Percentiles rank a stretch among this genome's conserved stretches.
Conservation (phyloP, 2,329 filamentous ascomycete genomes). For the Colletotrichum orchidophilum region DNA sequence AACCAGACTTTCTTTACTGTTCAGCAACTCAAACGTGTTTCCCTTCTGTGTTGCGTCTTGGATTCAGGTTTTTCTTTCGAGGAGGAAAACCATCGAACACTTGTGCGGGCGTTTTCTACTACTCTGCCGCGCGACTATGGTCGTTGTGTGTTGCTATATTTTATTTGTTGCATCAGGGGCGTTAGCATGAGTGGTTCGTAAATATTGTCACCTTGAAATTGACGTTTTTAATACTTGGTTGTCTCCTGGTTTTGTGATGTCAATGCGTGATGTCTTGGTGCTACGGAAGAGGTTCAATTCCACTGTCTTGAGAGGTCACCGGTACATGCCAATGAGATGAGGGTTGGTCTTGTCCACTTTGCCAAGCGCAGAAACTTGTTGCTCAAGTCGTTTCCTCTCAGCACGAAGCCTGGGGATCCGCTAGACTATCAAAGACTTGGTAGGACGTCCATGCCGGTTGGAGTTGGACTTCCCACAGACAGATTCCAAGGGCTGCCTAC, state of each 20-base stretch:
- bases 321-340: too few relatives aligned
- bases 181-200: conserved; percentile 30
- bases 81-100: background rate
- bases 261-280: background rate
- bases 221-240: background rate
- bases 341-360: too few relatives aligned
- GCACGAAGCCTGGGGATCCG: too few relatives aligned
- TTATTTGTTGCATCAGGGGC: conserved; percentile 29
- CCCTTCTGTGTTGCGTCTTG: conserved; percentile 1
- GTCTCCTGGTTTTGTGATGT: background rate
- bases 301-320: too few relatives aligned
- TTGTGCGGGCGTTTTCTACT: background rate
- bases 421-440: too few relatives aligned
- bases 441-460: too few relatives aligned
- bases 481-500: too few relatives aligned
- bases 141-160: background rate
- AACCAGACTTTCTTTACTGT: conserved; percentile 32
- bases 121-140: background rate
- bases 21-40: background rate
- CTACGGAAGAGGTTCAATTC: too few relatives aligned
- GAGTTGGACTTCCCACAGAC: too few relatives aligned
- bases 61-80: conserved; percentile 1
- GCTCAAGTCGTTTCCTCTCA: too few relatives aligned
- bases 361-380: too few relatives aligned
- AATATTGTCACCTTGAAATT: conserved; percentile 22